Conservation (phyloP, 1,139 yeast species). For the Candida sanyaensis region DNA sequence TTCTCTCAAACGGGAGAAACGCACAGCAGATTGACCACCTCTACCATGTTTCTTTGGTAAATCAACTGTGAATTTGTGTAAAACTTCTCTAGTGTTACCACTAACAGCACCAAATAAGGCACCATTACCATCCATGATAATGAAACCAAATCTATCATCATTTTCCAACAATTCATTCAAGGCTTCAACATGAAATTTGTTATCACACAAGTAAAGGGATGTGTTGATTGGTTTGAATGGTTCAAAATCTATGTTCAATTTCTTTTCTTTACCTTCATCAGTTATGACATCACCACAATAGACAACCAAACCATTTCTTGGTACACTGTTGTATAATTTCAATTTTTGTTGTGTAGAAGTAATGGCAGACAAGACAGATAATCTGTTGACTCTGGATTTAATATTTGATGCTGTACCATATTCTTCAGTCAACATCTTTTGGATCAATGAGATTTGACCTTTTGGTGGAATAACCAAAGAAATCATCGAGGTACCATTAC, state of each 20-base stretch:
- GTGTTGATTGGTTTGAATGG: slow-evolving; percentile 99
- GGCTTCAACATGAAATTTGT: slow-evolving; percentile 97
- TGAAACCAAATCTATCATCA: slow-evolving; percentile 95
- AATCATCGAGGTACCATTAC: slow-evolving; percentile 99
- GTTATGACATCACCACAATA: slow-evolving; percentile 99
- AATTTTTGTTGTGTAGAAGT: slow-evolving; percentile 97
- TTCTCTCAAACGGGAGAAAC: slow-evolving; percentile 98
- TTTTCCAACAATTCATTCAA: slow-evolving; percentile 89
- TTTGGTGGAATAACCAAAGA: slow-evolving; percentile 93
- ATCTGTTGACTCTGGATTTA: slow-evolving; percentile 94
- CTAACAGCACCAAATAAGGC: slow-evolving; percentile 94
- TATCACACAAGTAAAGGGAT: slow-evolving; percentile 92
- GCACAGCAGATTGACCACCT: slow-evolving; percentile 99
- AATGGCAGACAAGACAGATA: slow-evolving; percentile 93
- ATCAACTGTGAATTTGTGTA: slow-evolving; percentile 96
- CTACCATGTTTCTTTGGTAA: slow-evolving; percentile 99
- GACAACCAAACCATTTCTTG: slow-evolving; percentile 90
- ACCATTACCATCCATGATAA: slow-evolving; percentile 99
- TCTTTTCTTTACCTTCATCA: slow-evolving; percentile 96
- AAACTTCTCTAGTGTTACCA: slow-evolving; percentile 94
- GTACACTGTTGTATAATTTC: slow-evolving; percentile 85
- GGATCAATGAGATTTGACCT: slow-evolving; percentile 85
- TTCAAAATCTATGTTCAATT: slow-evolving; percentile 91
- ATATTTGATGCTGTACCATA: slow-evolving; percentile 98
- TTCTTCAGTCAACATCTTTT: slow-evolving; percentile 95